A percentile compares a stretch with the other conserved stretches of the same genome.
These are phyloP conservation scores for Chlamydomonas urium DNA, from an alignment of 139 green algal species.

Conservation along the genomic window DNA sequence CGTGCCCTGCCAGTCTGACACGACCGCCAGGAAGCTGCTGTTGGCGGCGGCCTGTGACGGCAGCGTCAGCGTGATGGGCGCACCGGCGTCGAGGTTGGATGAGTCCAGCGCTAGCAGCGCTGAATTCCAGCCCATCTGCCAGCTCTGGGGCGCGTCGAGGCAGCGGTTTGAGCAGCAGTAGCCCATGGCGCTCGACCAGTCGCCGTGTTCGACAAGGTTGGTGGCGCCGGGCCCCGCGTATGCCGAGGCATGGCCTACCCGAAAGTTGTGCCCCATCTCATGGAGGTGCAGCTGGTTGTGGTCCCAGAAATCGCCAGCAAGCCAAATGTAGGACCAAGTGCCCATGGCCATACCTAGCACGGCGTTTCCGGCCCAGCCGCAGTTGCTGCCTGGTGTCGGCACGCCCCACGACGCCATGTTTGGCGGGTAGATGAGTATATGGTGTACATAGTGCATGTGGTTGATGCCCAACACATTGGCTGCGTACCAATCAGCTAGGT, in stretches of 20 bases:
- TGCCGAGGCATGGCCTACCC: conserved; percentile 22
- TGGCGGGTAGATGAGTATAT: conserved; percentile 5
- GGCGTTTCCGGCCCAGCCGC: conserved; percentile 7
- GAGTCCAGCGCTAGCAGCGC: background rate
- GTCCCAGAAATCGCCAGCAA: conserved; percentile 4
- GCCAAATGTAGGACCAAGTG: conserved; percentile 6
- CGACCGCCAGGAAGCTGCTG: background rate
- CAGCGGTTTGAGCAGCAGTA: conserved; percentile 37
- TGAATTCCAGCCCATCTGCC: conserved; percentile 36
- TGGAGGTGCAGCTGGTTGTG: conserved; percentile 36
- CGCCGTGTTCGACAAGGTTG: conserved; percentile 20
- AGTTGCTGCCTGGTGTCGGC: background rate
- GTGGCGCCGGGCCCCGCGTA: background rate
- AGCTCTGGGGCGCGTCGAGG: conserved; percentile 33
- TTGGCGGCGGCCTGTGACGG: background rate
- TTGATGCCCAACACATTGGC: background rate
- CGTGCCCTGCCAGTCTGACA: background rate
- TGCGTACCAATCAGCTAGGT: conserved; percentile 1
- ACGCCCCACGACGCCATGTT: background rate
- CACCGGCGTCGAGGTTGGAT: background rate
- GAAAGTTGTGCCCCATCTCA: conserved; percentile 42
- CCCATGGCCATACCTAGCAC: conserved; percentile 11
- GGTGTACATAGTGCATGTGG: conserved; percentile 2
- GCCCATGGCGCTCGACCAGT: conserved; percentile 31
- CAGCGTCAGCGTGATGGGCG: background rate